Evolutionary conservation across 2,329 filamentous ascomycete genomes (phyloP).

Genomic region (Exophiala sp.): DNA sequence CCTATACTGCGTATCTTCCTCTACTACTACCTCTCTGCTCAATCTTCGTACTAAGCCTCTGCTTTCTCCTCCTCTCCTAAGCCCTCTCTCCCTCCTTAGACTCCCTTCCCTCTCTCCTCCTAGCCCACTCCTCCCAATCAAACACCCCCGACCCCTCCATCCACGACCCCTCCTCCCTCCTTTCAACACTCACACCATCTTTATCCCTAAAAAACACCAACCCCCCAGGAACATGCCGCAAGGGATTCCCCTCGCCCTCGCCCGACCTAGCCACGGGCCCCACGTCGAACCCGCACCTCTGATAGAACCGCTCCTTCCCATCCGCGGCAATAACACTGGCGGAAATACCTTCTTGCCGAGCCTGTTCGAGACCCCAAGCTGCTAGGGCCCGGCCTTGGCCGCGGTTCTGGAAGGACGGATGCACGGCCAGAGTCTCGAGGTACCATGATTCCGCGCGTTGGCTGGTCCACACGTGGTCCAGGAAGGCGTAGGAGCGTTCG

Average conservation of each 20-base stretch:
- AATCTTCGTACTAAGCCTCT: no score
- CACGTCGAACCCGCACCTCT: slow-evolving; percentile 33
- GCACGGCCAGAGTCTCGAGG: slow-evolving; percentile 27
- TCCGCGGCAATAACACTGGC: slow-evolving; percentile 38
- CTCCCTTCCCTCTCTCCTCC: no score
- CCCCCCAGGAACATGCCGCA: slow-evolving; percentile 20
- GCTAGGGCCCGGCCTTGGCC: slow-evolving; percentile 39
- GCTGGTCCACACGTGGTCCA: slow-evolving; percentile 31
- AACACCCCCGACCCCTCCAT: slow-evolving; percentile 18
- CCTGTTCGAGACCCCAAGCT: slow-evolving; percentile 37
- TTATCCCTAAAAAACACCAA: slow-evolving; percentile 25
- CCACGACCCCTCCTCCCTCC: slow-evolving; percentile 14
- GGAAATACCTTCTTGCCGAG: slow-evolving; percentile 18
- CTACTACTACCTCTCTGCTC: no score
- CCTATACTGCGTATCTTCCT: no score
- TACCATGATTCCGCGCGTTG: slow-evolving; percentile 33
- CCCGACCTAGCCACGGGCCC: slow-evolving; percentile 24
- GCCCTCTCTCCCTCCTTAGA: no score
- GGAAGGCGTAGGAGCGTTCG: slow-evolving; percentile 18
- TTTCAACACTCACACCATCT: slow-evolving; percentile 12
- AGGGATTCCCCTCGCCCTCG: slow-evolving; percentile 23
- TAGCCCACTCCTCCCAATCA: slow-evolving; percentile 20
- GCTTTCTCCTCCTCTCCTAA: no score
- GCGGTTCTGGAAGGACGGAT: slow-evolving; percentile 37
- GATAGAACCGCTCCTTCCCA: slow-evolving; percentile 40